Conservation (phyloP, 371 early-diverging fungal species). For the Rhizopus sp. region DNA sequence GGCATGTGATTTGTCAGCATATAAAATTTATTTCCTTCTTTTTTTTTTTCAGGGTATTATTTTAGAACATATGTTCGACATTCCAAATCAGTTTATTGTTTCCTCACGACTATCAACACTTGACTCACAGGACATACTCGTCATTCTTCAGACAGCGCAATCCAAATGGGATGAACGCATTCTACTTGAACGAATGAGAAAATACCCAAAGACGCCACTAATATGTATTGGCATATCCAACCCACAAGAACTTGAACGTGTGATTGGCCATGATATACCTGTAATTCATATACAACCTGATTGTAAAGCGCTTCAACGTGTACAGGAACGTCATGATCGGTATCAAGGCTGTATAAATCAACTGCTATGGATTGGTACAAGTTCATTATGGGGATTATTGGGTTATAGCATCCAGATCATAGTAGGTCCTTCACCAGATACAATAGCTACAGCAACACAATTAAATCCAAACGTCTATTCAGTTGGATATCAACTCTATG, state of each 20-base stretch:
- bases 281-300: slow-evolving; percentile 37
- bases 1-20: no score
- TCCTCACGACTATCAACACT: slow-evolving; percentile 38
- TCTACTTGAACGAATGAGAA: slow-evolving; percentile 17
- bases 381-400: slow-evolving; percentile 14
- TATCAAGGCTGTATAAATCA: not conserved
- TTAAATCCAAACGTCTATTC: no score
- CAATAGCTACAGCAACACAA: no score
- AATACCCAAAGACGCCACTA: slow-evolving; percentile 16
- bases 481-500: no score
- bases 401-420: not conserved
- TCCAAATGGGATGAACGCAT: slow-evolving; percentile 17
- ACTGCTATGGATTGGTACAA: not conserved
- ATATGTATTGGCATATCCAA: slow-evolving; percentile 43
- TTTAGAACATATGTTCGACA: slow-evolving; percentile 22
- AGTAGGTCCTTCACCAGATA: no score
- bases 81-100: slow-evolving; percentile 29
- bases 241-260: slow-evolving; percentile 33
- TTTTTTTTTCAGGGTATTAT: no score
- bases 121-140: slow-evolving; percentile 30
- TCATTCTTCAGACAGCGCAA: slow-evolving; percentile 26
- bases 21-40: no score
- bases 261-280: slow-evolving; percentile 28
- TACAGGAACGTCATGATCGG: slow-evolving; percentile 16
- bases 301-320: slow-evolving; percentile 33